phyloP scores from a whole-genome alignment of 2,329 filamentous ascomycete species.

The Fusarium coicis region DNA sequence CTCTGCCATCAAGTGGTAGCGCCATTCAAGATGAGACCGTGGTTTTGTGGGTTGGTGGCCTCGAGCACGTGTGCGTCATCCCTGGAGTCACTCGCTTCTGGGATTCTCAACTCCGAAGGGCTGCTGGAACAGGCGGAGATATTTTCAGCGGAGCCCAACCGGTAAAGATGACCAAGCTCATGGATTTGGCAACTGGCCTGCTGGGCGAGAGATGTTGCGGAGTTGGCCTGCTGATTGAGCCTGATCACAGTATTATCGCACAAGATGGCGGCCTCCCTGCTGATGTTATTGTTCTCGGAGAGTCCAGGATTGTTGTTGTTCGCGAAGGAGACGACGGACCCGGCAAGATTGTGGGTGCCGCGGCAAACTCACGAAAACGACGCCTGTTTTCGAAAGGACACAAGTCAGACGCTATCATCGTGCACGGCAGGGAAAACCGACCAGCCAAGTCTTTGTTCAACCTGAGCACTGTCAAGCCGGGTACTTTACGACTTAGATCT shows the following conservation, averaged over 20 bases:
- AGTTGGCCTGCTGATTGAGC: slow-evolving; percentile 58
- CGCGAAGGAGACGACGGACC: slow-evolving; percentile 63
- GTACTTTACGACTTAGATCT: slow-evolving; percentile 49
- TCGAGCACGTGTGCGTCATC: slow-evolving; percentile 67
- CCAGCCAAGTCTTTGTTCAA: slow-evolving; percentile 59
- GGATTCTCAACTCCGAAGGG: slow-evolving; percentile 67
- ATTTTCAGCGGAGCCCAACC: slow-evolving; percentile 66
- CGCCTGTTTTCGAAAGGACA: slow-evolving; percentile 53
- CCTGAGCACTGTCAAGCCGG: slow-evolving; percentile 58
- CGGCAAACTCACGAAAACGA: slow-evolving; percentile 48
- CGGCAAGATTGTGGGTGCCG: slow-evolving; percentile 56
- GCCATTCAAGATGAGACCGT: slow-evolving; percentile 64
- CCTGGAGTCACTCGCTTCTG: slow-evolving; percentile 67
- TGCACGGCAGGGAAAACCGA: slow-evolving; percentile 58
- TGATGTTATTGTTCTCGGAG: slow-evolving; percentile 66
- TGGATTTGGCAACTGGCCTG: slow-evolving; percentile 63
- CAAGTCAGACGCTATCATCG: slow-evolving; percentile 64
- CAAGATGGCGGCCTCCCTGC: slow-evolving; percentile 58
- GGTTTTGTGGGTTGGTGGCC: slow-evolving; percentile 66
- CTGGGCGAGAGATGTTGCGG: slow-evolving; percentile 67
- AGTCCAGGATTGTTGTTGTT: slow-evolving; percentile 65
- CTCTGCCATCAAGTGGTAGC: slow-evolving; percentile 56
- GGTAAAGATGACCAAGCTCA: slow-evolving; percentile 65
- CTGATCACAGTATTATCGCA: slow-evolving; percentile 35
- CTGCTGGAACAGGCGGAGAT: slow-evolving; percentile 62